Evolutionary conservation across 495 filamentous ascomycete species (phyloP).

Genomic region (Podospora pseudopauciseta): DNA sequence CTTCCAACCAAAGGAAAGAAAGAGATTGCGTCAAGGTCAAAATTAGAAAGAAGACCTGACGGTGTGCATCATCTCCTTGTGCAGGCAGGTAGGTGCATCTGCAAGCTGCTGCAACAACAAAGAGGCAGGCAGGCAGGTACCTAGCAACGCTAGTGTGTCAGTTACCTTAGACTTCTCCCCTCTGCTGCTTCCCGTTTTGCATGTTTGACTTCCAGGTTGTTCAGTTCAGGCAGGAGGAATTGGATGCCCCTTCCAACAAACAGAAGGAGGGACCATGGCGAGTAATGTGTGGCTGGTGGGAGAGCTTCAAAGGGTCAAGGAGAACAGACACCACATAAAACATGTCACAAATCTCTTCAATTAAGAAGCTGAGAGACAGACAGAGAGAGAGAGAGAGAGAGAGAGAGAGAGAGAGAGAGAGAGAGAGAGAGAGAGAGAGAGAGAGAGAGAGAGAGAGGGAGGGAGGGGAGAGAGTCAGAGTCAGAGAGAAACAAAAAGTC

Average conservation of each 20-base stretch:
- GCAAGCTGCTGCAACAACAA: background rate
- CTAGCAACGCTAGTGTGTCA: background rate
- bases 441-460: constrained; percentile 2
- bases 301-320: background rate
- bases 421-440: constrained; percentile 1
- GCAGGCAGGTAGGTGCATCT: background rate
- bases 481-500: constrained; percentile 22
- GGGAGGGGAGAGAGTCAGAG: background rate
- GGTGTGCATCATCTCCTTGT: background rate
- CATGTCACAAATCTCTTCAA: background rate
- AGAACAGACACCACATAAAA: background rate
- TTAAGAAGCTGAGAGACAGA: background rate
- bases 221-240: constrained; percentile 7
- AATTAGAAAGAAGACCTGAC: background rate
- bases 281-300: background rate
- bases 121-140: background rate
- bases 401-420: background rate
- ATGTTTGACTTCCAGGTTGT: background rate
- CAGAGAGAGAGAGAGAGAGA: background rate
- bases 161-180: background rate
- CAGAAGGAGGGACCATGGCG: background rate
- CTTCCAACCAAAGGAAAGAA: background rate
- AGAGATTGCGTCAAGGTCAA: background rate
- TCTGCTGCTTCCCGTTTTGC: constrained; percentile 29
- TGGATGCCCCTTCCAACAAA: constrained; percentile 4